Evolutionary conservation across 2,329 filamentous ascomycete genomes (phyloP).

Genomic region (Talaromyces rugulosus): DNA sequence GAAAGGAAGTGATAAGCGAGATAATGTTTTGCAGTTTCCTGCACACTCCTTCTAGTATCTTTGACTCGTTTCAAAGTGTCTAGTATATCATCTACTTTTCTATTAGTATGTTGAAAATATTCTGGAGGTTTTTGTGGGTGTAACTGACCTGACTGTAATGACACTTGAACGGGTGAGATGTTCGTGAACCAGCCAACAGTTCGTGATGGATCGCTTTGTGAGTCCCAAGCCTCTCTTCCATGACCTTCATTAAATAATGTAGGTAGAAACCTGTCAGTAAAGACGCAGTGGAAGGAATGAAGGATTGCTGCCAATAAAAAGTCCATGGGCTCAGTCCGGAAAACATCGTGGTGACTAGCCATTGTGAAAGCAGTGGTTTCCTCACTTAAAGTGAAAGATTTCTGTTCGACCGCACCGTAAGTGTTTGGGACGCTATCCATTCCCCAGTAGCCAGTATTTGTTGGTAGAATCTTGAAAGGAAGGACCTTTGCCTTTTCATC

Average conservation of each 20-base stretch:
- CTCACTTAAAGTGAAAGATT: conserved; percentile 30
- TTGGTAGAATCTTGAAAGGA: conserved; percentile 26
- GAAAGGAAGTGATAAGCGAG: conserved; percentile 31
- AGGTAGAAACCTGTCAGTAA: conserved; percentile 39
- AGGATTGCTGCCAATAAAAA: conserved; percentile 34
- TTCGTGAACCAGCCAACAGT: conserved; percentile 52
- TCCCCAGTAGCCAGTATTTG: conserved; percentile 35
- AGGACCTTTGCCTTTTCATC: conserved; percentile 15
- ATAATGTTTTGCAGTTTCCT: conserved; percentile 34
- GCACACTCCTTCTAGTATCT: conserved; percentile 31
- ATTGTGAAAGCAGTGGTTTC: conserved; percentile 29
- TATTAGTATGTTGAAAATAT: conserved; percentile 1
- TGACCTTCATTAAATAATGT: conserved; percentile 49
- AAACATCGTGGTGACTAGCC: conserved; percentile 26
- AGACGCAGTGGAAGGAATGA: conserved; percentile 42
- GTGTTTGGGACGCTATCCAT: conserved; percentile 27
- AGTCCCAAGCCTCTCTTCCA: conserved; percentile 44
- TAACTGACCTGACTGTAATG: conserved; percentile 17
- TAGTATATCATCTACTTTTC: conserved; percentile 25
- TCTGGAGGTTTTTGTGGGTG: background rate
- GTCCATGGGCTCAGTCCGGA: conserved; percentile 36
- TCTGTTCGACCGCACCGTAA: conserved; percentile 32
- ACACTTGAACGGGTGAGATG: conserved; percentile 41
- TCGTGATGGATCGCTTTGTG: conserved; percentile 44
- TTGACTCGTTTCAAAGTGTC: conserved; percentile 34